These are phyloP conservation scores for Venturia aucupariae DNA, from an alignment of 2,329 filamentous ascomycete genomes.

Conservation along the genomic window DNA sequence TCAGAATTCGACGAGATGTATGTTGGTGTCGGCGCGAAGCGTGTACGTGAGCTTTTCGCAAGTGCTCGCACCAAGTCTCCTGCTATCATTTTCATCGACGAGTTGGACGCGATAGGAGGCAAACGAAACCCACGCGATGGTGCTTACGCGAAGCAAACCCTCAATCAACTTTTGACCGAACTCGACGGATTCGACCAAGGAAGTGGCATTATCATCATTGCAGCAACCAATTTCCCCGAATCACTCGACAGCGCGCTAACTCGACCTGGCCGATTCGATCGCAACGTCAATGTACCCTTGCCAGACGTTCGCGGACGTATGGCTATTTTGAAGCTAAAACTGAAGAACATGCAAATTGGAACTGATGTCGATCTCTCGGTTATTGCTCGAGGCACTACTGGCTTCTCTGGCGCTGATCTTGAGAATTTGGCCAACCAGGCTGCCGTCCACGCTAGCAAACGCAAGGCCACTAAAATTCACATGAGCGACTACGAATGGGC, in stretches of 20 bases:
- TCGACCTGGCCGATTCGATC: constrained; percentile 89
- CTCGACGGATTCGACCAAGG: constrained; percentile 95
- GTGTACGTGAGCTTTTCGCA: constrained; percentile 84
- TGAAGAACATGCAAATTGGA: constrained; percentile 77
- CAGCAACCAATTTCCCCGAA: constrained; percentile 92
- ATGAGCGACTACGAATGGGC: constrained; percentile 90
- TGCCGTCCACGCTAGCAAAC: constrained; percentile 85
- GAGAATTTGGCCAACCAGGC: constrained; percentile 97
- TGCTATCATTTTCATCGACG: constrained; percentile 91
- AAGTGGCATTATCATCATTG: constrained; percentile 89
- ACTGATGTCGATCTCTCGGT: constrained; percentile 73
- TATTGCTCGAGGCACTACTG: constrained; percentile 78
- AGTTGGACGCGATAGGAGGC: constrained; percentile 87
- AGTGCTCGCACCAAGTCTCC: constrained; percentile 79
- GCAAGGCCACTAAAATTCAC: constrained; percentile 65
- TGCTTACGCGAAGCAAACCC: constrained; percentile 90
- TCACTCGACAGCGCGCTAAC: constrained; percentile 90
- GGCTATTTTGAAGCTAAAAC: constrained; percentile 86
- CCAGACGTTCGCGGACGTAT: constrained; percentile 91
- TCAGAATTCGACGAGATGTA: constrained; percentile 98
- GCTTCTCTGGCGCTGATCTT: constrained; percentile 88
- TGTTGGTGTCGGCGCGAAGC: constrained; percentile 92
- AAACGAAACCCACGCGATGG: constrained; percentile 89
- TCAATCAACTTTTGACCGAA: constrained; percentile 95
- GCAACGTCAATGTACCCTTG: constrained; percentile 78